phyloP scores from a whole-genome alignment of 768 basidiomycete genomes.

The Boletus tomentosulus region DNA sequence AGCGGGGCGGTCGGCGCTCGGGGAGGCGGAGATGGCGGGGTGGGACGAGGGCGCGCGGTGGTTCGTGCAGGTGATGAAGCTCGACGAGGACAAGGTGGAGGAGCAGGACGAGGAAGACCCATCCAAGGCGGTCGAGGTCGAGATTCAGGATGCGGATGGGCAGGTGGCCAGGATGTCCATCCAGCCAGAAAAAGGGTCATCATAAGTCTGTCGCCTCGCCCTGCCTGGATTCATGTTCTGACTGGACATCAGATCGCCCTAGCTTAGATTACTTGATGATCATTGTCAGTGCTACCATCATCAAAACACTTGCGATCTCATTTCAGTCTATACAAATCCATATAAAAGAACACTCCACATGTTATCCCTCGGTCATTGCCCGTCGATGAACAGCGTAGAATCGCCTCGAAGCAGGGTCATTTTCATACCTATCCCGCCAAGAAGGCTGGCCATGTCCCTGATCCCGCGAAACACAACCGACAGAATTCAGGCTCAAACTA shows the following conservation, averaged over 20 bases:
- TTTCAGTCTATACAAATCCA: conserved; percentile 13
- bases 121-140: conserved; percentile 53
- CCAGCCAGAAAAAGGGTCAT: conserved; percentile 1
- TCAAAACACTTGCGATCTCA: background rate
- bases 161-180: conserved; percentile 62
- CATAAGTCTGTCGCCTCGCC: background rate
- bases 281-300: no score
- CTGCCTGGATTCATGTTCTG: background rate
- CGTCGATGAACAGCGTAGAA: conserved; percentile 6
- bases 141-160: conserved; percentile 71
- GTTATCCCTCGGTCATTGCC: conserved; percentile 2
- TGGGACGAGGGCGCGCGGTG: conserved; percentile 85
- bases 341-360: background rate
- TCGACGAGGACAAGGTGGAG: conserved; percentile 47
- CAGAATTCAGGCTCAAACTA: background rate
- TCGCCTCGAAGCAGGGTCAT: conserved; percentile 19
- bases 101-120: conserved; percentile 30
- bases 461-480: background rate
- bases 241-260: background rate
- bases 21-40: conserved; percentile 72
- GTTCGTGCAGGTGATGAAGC: conserved; percentile 77
- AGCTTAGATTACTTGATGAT: no score
- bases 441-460: background rate
- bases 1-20: conserved; percentile 72
- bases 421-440: conserved; percentile 22